Evolutionary conservation across 129 eudicot species (phyloP), one percentile per base, ranked within the genome.

Genomic region (Heracleum sosnowskyi): DNA sequence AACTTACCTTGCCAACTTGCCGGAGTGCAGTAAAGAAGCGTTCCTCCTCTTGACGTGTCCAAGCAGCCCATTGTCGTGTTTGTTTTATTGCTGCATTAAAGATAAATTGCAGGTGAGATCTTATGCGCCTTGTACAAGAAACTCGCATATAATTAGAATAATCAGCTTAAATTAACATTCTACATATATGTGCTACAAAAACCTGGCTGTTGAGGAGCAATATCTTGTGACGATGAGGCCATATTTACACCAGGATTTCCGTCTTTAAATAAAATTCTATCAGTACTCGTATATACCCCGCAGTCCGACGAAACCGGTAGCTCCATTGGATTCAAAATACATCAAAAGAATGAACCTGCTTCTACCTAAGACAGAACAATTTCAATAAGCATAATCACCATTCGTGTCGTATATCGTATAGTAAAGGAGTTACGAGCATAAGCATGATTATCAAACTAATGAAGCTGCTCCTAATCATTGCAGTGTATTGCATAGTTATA

Each of bases 41-140:
- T 86, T 93, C 97, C 87, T 89, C 97, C 88, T 93, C 98, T 77
- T 93, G 88, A 75, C 95, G 97, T 39, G 98, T 93, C 98, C 98
- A 93, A 47, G 97, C 97, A 91, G 98, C 98, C 98, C 98, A 93
- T 70, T 93, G 93, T 11, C 98, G 86, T 76, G 96, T 84, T 82
- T 82, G 96, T 78, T 90, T 91, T 83, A 87, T 87, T 34, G 53
- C 97, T 93, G 79, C 79, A 41, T 81, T 45, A 13, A 72, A 33
- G 63, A 78, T 64, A 69, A 55, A n/a, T 39, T 31, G 31, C 28
- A 17, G 31, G 70, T 69, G 60, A 46, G 80, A 64, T 60, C 7
- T 66, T 29, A 24, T 66, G 37, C 11, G 1, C 39, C 39, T 66
- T 28, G 11, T 10, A 60, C 68, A n/a, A n/a, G 68, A 60, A 60